Evolutionary conservation across 139 green algal species (phyloP), one percentile per base, ranked within the genome.

Genomic region (Axilococcus clingmanii): DNA sequence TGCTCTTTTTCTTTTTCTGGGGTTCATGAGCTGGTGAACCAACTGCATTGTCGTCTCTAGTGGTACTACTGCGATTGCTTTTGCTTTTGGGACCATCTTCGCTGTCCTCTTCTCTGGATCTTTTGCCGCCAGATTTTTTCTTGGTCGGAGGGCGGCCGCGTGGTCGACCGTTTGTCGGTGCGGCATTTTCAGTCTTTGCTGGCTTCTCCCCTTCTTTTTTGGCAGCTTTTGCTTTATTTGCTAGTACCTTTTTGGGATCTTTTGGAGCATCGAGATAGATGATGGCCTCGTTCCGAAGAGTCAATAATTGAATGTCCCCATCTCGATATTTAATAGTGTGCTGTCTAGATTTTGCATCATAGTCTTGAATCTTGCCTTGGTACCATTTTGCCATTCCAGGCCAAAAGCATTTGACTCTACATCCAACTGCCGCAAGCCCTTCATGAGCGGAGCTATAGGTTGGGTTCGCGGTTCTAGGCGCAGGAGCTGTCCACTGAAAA

Each of bases 321-420:
- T 84, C 76, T 16, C 73, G 61, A 57, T 82, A 86, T 27, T 40
- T 49, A 24, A 86, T 40, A 6, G 20, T 56, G 62, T 86, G 76
- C 37, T 44, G 41, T 16, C 44, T 44, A 7, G 52, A 64, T 19
- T 48, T 24, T 4, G 56, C 17, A 47, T 86, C 66, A 20, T 69
- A 85, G 3, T 32, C 35, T 12, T 59, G 45, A 29, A 84, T 66
- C 30, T 58, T 72, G 16, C 77, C 77, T 2, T 53, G 19, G 41
- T 85, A 83, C 75, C 69, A 80, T 22, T 52, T 61, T 37, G 53
- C 48, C 77, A 84, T 85, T 25, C 42, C 62, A 7, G 77, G 77
- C 77, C 77, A 85, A 58, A 79, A 83, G 8, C 84, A 51, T 16
- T 50, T 52, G 5, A 84, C 48, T 23, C 41, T 40, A 15, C 14